Evolutionary conservation across 805 yeast species (phyloP), one percentile per base, ranked within the genome.

Genomic region (Ogataea corticis): DNA sequence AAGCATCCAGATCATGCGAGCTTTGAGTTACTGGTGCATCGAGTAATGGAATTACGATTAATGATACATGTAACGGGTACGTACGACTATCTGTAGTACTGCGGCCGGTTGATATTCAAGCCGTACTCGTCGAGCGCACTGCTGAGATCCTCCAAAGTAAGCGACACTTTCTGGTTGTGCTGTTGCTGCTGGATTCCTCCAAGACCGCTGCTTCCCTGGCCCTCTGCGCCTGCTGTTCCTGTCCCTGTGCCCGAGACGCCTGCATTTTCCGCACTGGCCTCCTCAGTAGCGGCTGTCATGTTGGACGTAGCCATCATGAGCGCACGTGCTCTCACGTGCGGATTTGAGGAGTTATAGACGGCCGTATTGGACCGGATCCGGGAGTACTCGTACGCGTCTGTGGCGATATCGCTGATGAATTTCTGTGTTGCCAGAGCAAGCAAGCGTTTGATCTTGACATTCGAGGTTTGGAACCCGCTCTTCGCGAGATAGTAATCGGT

Each of bases 391-490:
- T 89, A 94, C 0, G 99, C 97, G 61, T 94, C 98, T 13, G 90
- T 88, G 1, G 99, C 97, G 25, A 94, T 83, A 63, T 94, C 99
- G 49, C 91, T 82, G 21, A 94, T 78, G 63, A 94, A 94, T 62
- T 94, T 94, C 60, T 95, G 99, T 0, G 99, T 94, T 1, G 99
- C 98, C 45, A 94, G 71, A 0, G 98, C 97, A 39, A 94, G 71
- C 30, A 94, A 70, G 43, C 98, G 74, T 64, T 90, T 91, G 46
- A 87, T 80, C 46, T 90, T 77, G 12, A 80, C 69, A 62, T 92
- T 96, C 32, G 84, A 75, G 21, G 94, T 80, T 47, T 83, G 85
- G 57, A 94, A 83, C 32, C 97, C 97, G 50, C 89, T 85, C 58
- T 85, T 84, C 9, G 57, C 52, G 14, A 92, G 68, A 58, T 92